Evolutionary conservation across 2,329 filamentous ascomycete genomes (phyloP).

Genomic region (Whalleya microplaca): DNA sequence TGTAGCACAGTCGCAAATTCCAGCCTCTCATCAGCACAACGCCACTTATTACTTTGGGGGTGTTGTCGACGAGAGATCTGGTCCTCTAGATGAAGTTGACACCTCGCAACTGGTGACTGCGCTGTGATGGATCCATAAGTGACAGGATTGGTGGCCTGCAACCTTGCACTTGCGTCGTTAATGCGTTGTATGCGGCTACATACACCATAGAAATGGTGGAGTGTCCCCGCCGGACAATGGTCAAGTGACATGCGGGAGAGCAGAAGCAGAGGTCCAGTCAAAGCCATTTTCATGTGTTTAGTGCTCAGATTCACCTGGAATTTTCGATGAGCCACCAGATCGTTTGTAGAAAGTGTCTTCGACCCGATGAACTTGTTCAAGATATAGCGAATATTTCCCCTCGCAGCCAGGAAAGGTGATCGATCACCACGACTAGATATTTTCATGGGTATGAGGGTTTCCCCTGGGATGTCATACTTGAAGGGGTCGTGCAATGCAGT

Average conservation of each 20-base stretch:
- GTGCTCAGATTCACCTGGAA: not conserved
- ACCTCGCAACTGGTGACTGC: not conserved
- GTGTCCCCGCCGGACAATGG: not conserved
- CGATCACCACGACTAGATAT: too few relatives aligned
- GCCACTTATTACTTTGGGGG: not conserved
- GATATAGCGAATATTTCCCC: not conserved
- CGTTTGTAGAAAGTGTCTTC: not conserved
- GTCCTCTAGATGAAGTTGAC: too few relatives aligned
- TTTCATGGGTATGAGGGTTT: not conserved
- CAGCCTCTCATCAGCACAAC: conserved; percentile 15
- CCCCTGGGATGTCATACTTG: not conserved
- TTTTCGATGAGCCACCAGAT: not conserved
- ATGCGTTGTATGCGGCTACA: conserved; percentile 43
- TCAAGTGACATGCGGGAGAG: not conserved
- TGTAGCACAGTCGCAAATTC: conserved; percentile 12
- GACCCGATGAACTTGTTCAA: not conserved
- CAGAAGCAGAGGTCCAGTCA: not conserved
- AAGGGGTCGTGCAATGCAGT: not conserved
- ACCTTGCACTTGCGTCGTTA: conserved; percentile 46
- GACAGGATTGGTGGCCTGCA: conserved; percentile 26
- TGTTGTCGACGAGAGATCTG: not conserved
- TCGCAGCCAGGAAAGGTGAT: not conserved
- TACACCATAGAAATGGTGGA: conserved; percentile 10
- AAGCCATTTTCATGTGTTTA: not conserved
- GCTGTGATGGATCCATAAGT: conserved; percentile 3